phyloP scores from a whole-genome alignment of 1,284 basidiomycete species.

The Ceratobasidium sp. region DNA sequence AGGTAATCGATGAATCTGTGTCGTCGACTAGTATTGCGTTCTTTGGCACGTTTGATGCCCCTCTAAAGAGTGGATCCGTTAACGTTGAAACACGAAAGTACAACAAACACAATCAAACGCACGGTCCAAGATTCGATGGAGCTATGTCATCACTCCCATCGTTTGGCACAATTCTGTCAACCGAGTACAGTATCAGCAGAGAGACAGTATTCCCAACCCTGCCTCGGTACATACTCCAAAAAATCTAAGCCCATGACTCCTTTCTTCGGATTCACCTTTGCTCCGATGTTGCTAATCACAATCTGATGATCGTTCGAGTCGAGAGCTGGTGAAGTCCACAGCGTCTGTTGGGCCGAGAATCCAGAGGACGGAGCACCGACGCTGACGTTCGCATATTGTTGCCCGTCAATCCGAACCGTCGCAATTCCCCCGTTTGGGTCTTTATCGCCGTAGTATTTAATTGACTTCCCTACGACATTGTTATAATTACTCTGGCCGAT shows the following conservation, averaged over 20 bases:
- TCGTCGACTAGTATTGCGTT: conserved; percentile 7
- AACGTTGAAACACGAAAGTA: no score
- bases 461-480: background rate
- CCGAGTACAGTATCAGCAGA: no score
- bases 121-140: conserved; percentile 2
- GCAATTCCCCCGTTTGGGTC: background rate
- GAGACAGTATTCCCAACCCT: no score
- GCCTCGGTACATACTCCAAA: background rate
- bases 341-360: background rate
- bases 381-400: conserved; percentile 7
- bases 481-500: no score
- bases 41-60: background rate
- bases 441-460: conserved; percentile 18
- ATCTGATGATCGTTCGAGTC: conserved; percentile 14
- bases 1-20: background rate
- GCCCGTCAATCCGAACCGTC: conserved; percentile 10
- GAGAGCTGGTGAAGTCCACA: background rate
- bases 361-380: background rate
- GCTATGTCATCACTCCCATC: background rate
- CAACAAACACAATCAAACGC: background rate
- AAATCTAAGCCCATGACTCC: conserved; percentile 1
- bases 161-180: background rate
- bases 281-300: conserved; percentile 19
- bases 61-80: background rate
- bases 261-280: conserved; percentile 10